Percentiles rank a stretch among this genome's conserved stretches.
Evolutionary conservation across 2,329 filamentous ascomycete species (phyloP).

Genomic region (Fusarium burgessii): DNA sequence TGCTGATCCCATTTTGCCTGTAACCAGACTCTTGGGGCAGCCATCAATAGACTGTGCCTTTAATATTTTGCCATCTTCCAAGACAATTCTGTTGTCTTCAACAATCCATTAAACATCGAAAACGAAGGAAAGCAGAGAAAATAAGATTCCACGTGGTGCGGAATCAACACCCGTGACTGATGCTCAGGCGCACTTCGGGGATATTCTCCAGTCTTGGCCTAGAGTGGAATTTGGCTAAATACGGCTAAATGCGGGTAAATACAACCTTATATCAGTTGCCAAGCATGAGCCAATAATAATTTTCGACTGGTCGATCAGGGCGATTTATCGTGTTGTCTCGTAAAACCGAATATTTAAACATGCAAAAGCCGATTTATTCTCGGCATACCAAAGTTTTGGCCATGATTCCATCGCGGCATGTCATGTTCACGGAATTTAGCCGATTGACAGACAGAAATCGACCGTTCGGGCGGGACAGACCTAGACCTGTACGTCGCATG

Average conservation of each 20-base stretch:
- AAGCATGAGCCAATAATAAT: background rate
- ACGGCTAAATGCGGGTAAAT: conserved; percentile 28
- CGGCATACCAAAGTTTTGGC: background rate
- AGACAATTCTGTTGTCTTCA: background rate
- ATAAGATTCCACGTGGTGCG: background rate
- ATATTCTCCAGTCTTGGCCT: conserved; percentile 24
- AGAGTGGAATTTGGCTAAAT: conserved; percentile 25
- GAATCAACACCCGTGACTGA: conserved; percentile 2
- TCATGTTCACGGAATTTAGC: conserved; percentile 8
- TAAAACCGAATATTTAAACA: background rate
- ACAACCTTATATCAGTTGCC: conserved; percentile 21
- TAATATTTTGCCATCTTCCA: background rate
- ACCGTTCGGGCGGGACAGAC: background rate
- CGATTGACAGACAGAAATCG: background rate
- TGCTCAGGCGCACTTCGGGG: background rate
- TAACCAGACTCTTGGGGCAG: background rate
- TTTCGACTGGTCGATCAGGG: background rate
- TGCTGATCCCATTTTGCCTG: background rate
- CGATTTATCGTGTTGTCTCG: background rate
- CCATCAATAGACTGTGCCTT: background rate
- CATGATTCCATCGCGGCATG: background rate
- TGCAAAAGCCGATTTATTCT: background rate
- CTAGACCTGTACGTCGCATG: conserved; percentile 7
- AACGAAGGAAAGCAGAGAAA: background rate
- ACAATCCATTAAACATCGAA: background rate